Evolutionary conservation across 2,329 filamentous ascomycete genomes (phyloP).

Genomic region (Colletotrichum sp.): DNA sequence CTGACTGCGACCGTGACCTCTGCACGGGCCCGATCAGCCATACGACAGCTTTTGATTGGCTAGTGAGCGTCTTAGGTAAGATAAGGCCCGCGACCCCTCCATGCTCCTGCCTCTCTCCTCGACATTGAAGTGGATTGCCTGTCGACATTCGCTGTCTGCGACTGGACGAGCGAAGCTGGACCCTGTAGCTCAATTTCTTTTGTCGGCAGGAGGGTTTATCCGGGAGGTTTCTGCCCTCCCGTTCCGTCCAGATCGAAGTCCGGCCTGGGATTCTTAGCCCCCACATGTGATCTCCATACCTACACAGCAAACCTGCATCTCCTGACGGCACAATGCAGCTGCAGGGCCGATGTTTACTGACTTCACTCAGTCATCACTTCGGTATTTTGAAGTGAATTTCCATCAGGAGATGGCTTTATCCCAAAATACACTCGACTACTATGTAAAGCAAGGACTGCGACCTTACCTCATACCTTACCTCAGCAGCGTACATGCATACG

Average conservation of each 20-base stretch:
- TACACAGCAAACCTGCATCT: neutral
- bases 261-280: neutral
- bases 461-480: neutral
- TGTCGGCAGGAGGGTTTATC: constrained; percentile 12
- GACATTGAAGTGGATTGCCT: neutral
- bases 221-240: neutral
- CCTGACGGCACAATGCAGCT: neutral
- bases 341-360: neutral
- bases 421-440: neutral
- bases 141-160: neutral
- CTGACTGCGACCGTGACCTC: neutral
- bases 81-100: neutral
- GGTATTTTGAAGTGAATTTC: neutral
- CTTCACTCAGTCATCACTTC: neutral
- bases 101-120: neutral
- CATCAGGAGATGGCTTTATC: neutral
- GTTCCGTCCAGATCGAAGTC: neutral
- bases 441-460: neutral
- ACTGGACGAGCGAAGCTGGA: constrained; percentile 1
- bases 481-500: neutral
- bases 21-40: neutral
- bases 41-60: neutral
- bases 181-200: constrained; percentile 14
- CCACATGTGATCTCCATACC: constrained; percentile 3
- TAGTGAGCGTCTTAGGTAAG: constrained; percentile 6